phyloP scores from a whole-genome alignment of 345 rosid genomes.

The Ceriops zippeliana region DNA sequence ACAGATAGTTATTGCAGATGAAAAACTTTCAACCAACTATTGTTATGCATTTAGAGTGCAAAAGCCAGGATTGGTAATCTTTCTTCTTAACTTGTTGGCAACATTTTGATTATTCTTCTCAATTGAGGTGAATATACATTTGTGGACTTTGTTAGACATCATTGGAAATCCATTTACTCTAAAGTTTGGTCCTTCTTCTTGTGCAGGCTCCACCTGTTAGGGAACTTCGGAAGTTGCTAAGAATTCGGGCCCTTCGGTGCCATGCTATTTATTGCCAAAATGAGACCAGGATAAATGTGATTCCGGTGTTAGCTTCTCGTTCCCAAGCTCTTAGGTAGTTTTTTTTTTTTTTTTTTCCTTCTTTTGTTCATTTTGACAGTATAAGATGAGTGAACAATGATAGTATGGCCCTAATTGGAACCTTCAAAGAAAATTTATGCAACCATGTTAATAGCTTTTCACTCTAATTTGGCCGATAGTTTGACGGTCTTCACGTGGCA shows the following conservation, averaged over 20 bases:
- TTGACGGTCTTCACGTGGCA: not conserved
- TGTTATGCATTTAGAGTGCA: constrained; percentile 74
- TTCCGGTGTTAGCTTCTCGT: constrained; percentile 85
- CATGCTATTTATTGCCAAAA: constrained; percentile 80
- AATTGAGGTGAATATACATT: constrained; percentile 5
- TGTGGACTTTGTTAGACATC: not conserved
- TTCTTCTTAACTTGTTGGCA: not conserved
- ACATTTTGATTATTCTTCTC: not conserved
- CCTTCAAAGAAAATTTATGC: too few species aligned
- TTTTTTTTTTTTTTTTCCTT: not conserved
- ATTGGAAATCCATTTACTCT: not conserved
- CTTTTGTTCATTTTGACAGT: not conserved
- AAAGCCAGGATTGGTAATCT: constrained; percentile 57
- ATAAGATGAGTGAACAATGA: not conserved
- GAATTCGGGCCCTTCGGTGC: constrained; percentile 89
- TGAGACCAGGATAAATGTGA: constrained; percentile 70
- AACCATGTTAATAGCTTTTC: not conserved
- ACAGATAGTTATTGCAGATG: constrained; percentile 60
- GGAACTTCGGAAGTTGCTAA: constrained; percentile 75
- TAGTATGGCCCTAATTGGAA: too few species aligned
- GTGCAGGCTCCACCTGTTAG: constrained; percentile 72
- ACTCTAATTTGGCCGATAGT: not conserved
- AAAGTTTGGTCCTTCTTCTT: constrained; percentile 7
- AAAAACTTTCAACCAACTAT: constrained; percentile 82
- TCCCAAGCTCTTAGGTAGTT: constrained; percentile 90